phyloP scores from a whole-genome alignment of 176 grass and related monocot species.

The Hordeum vulgare region DNA sequence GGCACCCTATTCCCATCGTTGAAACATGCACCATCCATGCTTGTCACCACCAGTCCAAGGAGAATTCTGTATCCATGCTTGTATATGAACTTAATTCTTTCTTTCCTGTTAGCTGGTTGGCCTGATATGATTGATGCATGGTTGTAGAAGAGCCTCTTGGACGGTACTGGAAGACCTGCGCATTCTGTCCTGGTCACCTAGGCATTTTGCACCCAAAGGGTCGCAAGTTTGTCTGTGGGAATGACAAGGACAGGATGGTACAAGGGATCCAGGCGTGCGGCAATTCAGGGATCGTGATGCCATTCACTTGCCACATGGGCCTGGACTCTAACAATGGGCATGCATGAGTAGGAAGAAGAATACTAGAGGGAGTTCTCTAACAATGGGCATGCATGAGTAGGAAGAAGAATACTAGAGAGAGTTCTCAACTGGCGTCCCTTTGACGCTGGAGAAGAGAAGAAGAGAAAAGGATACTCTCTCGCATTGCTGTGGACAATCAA shows the following conservation, averaged over 20 bases:
- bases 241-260: not conserved
- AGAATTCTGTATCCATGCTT: not conserved
- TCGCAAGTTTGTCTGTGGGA: constrained; percentile 12
- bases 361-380: too few species aligned
- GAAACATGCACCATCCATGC: constrained; percentile 20
- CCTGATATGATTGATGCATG: not conserved
- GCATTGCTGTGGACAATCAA: too few species aligned
- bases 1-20: not conserved
- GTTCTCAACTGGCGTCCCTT: not conserved
- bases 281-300: not conserved
- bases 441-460: not conserved
- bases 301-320: not conserved
- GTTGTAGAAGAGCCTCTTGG: constrained; percentile 9
- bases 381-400: not conserved
- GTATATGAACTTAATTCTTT: not conserved
- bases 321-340: not conserved
- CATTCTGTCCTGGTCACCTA: not conserved
- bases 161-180: constrained; percentile 1
- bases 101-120: not conserved
- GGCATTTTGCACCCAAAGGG: constrained; percentile 17
- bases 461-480: too few species aligned
- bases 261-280: not conserved
- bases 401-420: not conserved
- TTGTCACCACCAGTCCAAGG: too few species aligned
- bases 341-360: not conserved